Conservation (phyloP, 768 basidiomycete species). For the Suillus cothurnatus region DNA sequence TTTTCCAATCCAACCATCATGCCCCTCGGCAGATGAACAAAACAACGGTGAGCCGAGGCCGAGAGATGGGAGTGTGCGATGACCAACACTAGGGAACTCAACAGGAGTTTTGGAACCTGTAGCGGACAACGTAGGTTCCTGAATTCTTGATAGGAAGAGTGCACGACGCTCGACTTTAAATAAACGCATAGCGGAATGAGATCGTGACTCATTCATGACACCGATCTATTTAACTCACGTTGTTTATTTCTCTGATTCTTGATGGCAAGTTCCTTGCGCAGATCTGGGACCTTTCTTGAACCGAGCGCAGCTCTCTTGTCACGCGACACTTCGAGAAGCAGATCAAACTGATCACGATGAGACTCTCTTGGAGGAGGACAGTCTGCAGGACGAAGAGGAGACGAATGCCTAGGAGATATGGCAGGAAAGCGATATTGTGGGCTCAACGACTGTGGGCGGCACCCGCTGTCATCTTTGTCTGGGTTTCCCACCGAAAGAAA, state of each 20-base stretch:
- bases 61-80: constrained; percentile 69
- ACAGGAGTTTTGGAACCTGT: constrained; percentile 66
- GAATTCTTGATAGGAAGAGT: constrained; percentile 72
- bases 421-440: constrained; percentile 50
- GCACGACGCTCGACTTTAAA: constrained; percentile 71
- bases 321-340: constrained; percentile 60
- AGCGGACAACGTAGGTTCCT: constrained; percentile 64
- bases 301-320: constrained; percentile 52
- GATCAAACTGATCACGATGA: constrained; percentile 62
- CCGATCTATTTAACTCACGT: constrained; percentile 45
- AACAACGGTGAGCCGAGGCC: constrained; percentile 67
- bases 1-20: not conserved
- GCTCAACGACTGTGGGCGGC: constrained; percentile 58
- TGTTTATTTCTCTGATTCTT: constrained; percentile 76
- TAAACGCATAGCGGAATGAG: constrained; percentile 8
- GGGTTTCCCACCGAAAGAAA: constrained; percentile 40
- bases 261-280: constrained; percentile 74
- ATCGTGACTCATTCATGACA: constrained; percentile 3
- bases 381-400: constrained; percentile 51
- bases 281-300: constrained; percentile 52
- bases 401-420: constrained; percentile 43
- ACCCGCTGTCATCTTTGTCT: constrained; percentile 48
- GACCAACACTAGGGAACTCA: constrained; percentile 69
- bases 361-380: constrained; percentile 51
- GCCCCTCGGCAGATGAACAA: constrained; percentile 40